Conservation (phyloP, 148 eudicot genomes). For the Rhododendron henanense region DNA sequence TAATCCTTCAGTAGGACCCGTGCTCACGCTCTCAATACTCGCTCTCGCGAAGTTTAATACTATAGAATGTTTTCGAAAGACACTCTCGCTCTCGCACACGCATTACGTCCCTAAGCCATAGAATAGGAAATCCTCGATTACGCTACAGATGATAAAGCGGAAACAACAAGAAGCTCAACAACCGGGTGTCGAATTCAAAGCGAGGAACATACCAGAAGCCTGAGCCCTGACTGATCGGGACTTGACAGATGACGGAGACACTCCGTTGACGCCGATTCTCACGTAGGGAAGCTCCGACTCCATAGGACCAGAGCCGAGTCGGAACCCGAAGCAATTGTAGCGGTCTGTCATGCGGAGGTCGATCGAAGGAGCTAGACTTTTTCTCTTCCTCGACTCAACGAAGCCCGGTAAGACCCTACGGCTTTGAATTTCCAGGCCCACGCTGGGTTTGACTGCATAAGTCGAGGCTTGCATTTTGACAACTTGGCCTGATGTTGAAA, state of each 20-base stretch:
- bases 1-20: neutral
- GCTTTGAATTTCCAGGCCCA: slow-evolving; percentile 30
- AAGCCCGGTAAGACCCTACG: slow-evolving; percentile 24
- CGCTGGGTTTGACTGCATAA: slow-evolving; percentile 32
- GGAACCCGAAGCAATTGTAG: slow-evolving; percentile 27
- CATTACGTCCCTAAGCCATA: neutral
- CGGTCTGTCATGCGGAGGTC: slow-evolving; percentile 27
- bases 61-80: neutral
- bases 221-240: slow-evolving; percentile 67
- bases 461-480: slow-evolving; percentile 48
- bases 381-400: slow-evolving; percentile 23
- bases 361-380: slow-evolving; percentile 5
- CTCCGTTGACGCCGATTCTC: slow-evolving; percentile 37
- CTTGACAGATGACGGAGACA: slow-evolving; percentile 44
- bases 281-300: slow-evolving; percentile 38
- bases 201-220: slow-evolving; percentile 45
- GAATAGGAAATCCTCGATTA: neutral
- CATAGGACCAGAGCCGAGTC: slow-evolving; percentile 37
- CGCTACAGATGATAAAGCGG: neutral
- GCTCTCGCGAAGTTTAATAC: neutral
- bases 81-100: neutral
- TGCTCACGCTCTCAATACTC: neutral
- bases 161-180: neutral
- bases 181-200: neutral
- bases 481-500: neutral